A percentile compares a stretch with the other conserved stretches of the same genome.
Evolutionary conservation across 371 early-diverging fungal species (phyloP).

Genomic region (Mortierella sp.): DNA sequence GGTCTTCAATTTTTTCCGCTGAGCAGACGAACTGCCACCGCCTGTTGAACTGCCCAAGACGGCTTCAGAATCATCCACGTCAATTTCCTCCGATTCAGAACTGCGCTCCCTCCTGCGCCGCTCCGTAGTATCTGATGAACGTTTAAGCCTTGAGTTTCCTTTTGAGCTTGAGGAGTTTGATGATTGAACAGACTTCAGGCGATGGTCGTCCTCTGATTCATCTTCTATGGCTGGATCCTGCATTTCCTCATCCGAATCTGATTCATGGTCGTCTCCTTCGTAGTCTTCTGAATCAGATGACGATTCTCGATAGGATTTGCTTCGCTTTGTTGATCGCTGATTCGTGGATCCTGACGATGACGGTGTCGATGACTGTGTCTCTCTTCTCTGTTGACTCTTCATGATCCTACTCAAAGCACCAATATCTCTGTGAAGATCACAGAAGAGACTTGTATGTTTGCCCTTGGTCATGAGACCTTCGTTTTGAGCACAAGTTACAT

Average conservation of each 20-base stretch:
- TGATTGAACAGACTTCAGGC: constrained; percentile 11
- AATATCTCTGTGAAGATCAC: constrained; percentile 39
- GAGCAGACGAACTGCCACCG: constrained; percentile 7
- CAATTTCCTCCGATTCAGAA: constrained; percentile 47
- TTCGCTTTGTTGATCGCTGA: constrained; percentile 59
- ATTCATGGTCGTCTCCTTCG: constrained; percentile 23
- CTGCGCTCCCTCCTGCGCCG: constrained; percentile 28
- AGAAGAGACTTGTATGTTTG: constrained; percentile 23
- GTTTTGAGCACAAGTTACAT: constrained; percentile 50
- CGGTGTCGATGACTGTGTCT: constrained; percentile 8
- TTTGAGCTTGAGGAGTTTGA: constrained; percentile 15
- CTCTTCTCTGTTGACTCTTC: constrained; percentile 9
- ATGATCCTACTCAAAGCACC: constrained; percentile 27
- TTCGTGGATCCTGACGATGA: constrained; percentile 10
- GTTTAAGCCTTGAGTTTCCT: constrained; percentile 15
- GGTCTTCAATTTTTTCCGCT: constrained; percentile 24
- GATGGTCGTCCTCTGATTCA: constrained; percentile 16
- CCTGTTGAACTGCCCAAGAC: constrained; percentile 38
- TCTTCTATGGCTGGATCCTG: constrained; percentile 10
- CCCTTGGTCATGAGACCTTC: constrained; percentile 32
- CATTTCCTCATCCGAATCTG: constrained; percentile 17
- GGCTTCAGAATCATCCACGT: constrained; percentile 48
- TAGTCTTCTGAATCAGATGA: constrained; percentile 54
- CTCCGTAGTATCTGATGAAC: constrained; percentile 23
- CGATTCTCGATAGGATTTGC: constrained; percentile 59